A percentile compares a stretch with the other conserved stretches of the same genome.
Evolutionary conservation across 192 early-diverging fungal genomes (phyloP).

Genomic region (Phlyctochytrium planicorne): DNA sequence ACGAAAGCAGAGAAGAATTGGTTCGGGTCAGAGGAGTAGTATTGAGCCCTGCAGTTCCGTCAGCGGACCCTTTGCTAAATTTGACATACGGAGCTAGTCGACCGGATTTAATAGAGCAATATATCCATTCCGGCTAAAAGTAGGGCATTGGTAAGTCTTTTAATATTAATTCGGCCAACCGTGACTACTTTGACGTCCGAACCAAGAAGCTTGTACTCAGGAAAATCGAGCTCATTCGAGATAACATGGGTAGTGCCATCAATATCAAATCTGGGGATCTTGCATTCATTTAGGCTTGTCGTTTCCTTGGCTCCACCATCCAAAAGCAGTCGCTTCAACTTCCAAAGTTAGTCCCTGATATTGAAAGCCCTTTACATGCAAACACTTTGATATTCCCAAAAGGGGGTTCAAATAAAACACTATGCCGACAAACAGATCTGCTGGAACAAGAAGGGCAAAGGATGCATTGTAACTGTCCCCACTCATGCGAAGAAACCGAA

Average conservation of each 20-base stretch:
- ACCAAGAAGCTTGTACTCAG: background rate
- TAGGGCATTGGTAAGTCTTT: background rate
- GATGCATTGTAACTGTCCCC: no score
- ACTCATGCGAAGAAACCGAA: no score
- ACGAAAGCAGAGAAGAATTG: constrained; percentile 50
- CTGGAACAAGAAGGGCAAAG: no score
- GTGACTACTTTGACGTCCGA: background rate
- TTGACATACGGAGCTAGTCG: background rate
- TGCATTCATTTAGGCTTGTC: background rate
- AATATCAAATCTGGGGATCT: background rate
- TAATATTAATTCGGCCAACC: background rate
- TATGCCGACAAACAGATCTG: background rate
- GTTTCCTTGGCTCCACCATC: background rate
- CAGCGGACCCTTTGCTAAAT: background rate
- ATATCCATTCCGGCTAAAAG: background rate
- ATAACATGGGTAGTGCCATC: background rate
- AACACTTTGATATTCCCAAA: background rate
- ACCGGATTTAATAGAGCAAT: background rate
- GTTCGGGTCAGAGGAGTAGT: constrained; percentile 42
- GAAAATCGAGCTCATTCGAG: background rate
- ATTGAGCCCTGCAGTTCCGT: constrained; percentile 25
- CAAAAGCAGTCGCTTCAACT: background rate
- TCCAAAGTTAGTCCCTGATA: background rate
- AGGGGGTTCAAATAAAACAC: background rate
- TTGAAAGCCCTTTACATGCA: no score